These are phyloP conservation scores for Anisodus tanguticus DNA, from an alignment of 257 asterid species.

Conservation along the genomic window DNA sequence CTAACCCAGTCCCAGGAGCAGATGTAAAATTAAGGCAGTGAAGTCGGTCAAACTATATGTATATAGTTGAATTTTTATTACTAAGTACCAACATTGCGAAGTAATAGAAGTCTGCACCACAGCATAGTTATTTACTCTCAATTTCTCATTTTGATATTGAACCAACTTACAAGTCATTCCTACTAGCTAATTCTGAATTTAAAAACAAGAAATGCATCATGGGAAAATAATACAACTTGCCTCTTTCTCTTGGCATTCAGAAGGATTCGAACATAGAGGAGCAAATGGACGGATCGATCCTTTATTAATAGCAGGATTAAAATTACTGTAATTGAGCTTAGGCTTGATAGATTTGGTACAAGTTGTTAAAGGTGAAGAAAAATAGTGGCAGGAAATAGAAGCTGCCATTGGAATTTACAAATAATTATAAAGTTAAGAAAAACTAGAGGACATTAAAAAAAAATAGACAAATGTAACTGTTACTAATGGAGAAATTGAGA, in stretches of 20 bases:
- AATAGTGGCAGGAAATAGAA: slow-evolving; percentile 57
- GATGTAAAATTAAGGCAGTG: background rate
- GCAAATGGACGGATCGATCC: slow-evolving; percentile 25
- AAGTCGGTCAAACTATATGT: background rate
- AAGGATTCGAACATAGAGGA: slow-evolving; percentile 48
- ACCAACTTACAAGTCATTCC: background rate
- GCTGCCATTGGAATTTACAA: slow-evolving; percentile 63
- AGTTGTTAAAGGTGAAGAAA: slow-evolving; percentile 45
- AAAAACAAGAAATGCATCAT: background rate
- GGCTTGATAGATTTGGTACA: slow-evolving; percentile 39
- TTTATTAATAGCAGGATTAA: slow-evolving; percentile 24
- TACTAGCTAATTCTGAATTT: background rate
- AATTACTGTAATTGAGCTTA: slow-evolving; percentile 36
- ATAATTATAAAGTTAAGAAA: background rate
- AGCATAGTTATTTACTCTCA: too few species aligned
- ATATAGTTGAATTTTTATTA: too few species aligned
- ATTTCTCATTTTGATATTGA: too few species aligned
- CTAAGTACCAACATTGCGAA: too few species aligned
- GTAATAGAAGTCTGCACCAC: too few species aligned
- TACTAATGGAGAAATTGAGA: slow-evolving; percentile 12
- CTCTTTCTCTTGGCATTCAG: slow-evolving; percentile 46
- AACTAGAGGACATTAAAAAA: background rate
- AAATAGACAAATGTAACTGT: background rate
- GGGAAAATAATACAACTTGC: slow-evolving; percentile 41
- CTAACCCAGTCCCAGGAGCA: background rate